Base-by-base conservation (phyloP, 1,284 basidiomycete species). In the Ganoderma meredithae region DNA sequence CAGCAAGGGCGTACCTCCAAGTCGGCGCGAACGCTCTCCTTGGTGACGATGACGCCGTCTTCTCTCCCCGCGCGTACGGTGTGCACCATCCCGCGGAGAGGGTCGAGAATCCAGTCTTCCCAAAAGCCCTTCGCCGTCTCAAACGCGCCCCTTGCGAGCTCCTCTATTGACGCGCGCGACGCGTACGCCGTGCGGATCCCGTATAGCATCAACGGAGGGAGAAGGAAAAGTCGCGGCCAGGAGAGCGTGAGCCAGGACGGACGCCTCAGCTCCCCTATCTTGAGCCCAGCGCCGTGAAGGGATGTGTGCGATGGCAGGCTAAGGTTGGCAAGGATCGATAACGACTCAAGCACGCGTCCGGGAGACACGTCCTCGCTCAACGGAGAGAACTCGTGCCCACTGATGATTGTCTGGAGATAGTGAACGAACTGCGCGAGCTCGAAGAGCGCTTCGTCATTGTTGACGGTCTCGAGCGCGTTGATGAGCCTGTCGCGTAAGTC, bases 21-120 rank as follows among this genome's bases (percentile, higher is more conserved):
- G 77, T 97, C 95, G 7, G 94, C 92, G 27, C 86, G 84, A 15
- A 97, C 88, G 56, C 90, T 94, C 76, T 95, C 92, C 69, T 86
- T 86, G 65, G 88, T 89, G 58, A 97, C 86, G 58, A 97, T 88
- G 10, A 94, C 84, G 7, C 89, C 88, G 36, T 88, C 88, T 39
- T 89, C 90, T 44, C 89, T 88, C 1, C 95, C 95, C 7, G 90
- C 85, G 60, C 94, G 85, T 31, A 99, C 88, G 0, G 97, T 99
- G 74, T 91, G 89, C 10, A 95, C 79, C 27, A 99, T 91, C 13
- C 90, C 93, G 63, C 87, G 86, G n/a, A 97, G 77, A 0, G 97
- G 97, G 70, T 96, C 93, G 69, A 97, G 81, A 2, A 99, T 84
- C 94, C 96, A 99, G 63, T 91, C 92, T 31, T 88, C 82, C 73